Evolutionary conservation across 805 yeast genomes (phyloP).

Genomic region (Saturnispora quitensis): DNA sequence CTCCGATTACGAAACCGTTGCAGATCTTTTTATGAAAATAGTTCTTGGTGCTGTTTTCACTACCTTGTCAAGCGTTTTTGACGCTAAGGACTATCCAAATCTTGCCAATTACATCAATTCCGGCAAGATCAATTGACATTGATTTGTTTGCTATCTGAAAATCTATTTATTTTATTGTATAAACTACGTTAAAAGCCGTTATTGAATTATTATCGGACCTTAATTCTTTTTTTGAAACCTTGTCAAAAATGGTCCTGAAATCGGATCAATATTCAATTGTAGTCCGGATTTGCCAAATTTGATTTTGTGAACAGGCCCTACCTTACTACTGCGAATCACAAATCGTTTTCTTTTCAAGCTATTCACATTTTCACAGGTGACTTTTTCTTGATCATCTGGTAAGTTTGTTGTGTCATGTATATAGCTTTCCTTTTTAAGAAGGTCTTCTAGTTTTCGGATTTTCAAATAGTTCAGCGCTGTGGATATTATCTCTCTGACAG

Average conservation of each 20-base stretch:
- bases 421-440: slow-evolving; percentile 16
- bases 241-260: slow-evolving; percentile 18
- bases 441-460: slow-evolving; percentile 31
- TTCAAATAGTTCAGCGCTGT: slow-evolving; percentile 30
- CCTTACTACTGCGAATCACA: slow-evolving; percentile 15
- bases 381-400: slow-evolving; percentile 3
- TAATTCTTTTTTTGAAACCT: neutral
- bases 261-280: slow-evolving; percentile 34
- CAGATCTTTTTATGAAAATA: neutral
- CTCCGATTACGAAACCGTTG: neutral
- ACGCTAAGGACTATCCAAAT: slow-evolving; percentile 28
- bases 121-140: neutral
- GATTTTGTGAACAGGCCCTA: slow-evolving; percentile 32
- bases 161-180: too few relatives aligned
- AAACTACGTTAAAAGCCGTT: too few relatives aligned
- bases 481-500: slow-evolving; percentile 38
- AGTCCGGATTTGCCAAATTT: slow-evolving; percentile 29
- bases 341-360: neutral
- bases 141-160: neutral
- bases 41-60: neutral
- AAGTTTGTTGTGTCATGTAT: neutral
- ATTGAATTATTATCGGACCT: neutral
- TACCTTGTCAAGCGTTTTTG: neutral
- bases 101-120: slow-evolving; percentile 33
- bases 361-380: neutral